Percentiles rank a stretch among this genome's conserved stretches.
Evolutionary conservation across 148 eudicot genomes (phyloP).

Genomic region (Vaccinium vitisidaea): DNA sequence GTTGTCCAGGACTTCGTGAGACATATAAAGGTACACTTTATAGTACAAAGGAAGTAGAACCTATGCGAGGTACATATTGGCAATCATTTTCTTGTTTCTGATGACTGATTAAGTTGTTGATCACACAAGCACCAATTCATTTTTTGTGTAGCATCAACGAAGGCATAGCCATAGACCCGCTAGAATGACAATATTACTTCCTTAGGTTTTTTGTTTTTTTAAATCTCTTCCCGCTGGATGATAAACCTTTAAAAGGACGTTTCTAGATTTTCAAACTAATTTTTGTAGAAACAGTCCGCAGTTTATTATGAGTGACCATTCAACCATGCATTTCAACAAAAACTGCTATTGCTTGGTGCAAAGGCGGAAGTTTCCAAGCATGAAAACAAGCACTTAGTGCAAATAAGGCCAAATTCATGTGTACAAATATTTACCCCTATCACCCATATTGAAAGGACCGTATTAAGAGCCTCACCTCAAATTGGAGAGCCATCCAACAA

Average conservation of each 20-base stretch:
- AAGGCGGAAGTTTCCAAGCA: not conserved
- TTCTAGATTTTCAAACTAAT: not conserved
- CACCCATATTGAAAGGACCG: not conserved
- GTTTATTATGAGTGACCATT: not conserved
- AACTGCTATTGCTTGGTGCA: not conserved
- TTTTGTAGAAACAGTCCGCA: too few relatives aligned
- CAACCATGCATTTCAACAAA: not conserved
- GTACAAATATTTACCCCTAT: not conserved
- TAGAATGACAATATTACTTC: not conserved
- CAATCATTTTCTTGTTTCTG: not conserved
- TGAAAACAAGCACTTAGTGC: not conserved
- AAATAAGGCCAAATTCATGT: not conserved
- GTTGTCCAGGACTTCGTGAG: not conserved
- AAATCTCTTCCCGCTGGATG: not conserved
- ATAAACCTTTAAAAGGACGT: not conserved
- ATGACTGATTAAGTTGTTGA: not conserved
- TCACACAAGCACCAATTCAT: not conserved
- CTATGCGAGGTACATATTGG: not conserved
- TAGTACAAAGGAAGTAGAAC: not conserved
- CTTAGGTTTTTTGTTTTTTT: not conserved
- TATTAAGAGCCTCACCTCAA: slow-evolving; percentile 22
- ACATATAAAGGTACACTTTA: not conserved
- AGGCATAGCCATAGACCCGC: not conserved
- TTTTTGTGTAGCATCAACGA: not conserved
- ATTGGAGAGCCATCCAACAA: slow-evolving; percentile 25